Base-by-base conservation (phyloP, 495 filamentous ascomycete genomes). In the Sordaria brevicollis region DNA sequence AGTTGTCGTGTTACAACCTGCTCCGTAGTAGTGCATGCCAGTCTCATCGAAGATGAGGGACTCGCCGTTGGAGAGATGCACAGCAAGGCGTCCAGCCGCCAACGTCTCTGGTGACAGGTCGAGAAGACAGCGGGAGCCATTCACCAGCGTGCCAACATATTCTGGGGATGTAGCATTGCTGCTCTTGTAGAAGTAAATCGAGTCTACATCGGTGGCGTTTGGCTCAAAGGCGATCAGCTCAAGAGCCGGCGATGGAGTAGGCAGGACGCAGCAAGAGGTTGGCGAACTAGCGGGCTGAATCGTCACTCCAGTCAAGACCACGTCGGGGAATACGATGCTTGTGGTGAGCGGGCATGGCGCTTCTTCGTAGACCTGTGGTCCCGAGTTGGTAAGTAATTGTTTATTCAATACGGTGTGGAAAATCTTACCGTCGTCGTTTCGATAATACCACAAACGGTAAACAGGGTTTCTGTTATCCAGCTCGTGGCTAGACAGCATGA, bases 281-380 rank as follows among this genome's bases (percentile, higher is more conserved):
- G 74, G 73, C 3, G 73, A 76, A 39, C 71, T 71, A 13, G 71
- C 65, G 5, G 74, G 67, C 33, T 76, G 73, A 11, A 76, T 43
- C 21, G 73, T 74, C 34, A 76, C 66, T 41, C 65, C 69, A 35
- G 69, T 73, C 13, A 76, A 54, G 7, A 68, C 35, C 35, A 62
- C 71, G 25, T 71, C 65, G 25, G 67, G 37, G 13, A 76, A 62
- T 11, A 71, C 39, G 6, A 76, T 67, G 68, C 37, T 70, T 6
- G 74, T 76, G 9, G 66, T 35, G 34, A 70, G 5, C 19, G 39
- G 33, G 29, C 39, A 36, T 8, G 65, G 65, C 31, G 21, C 39
- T 29, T 68, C 38, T n/a, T 73, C 68, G 37, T 49, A 57, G 35
- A 71, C 17, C 43, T 72, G 39, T 21, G 68, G 8, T 43, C 25